Evolutionary conservation across 306 rosid species (phyloP), one percentile per base, ranked within the genome.

Genomic region (Gastrolobium villosum): DNA sequence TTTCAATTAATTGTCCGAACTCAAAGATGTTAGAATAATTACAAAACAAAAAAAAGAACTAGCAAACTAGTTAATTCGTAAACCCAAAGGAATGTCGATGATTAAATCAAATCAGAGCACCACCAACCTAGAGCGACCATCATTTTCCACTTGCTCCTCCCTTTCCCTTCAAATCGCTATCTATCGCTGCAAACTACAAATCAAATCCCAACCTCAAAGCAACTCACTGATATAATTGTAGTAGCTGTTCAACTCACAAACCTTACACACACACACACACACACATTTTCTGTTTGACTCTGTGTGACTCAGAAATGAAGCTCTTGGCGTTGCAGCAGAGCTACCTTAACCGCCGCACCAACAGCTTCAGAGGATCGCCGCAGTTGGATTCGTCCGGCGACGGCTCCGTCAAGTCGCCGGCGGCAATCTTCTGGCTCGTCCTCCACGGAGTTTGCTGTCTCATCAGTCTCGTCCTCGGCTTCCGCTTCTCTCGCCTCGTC

Each of bases 401-500:
- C 72, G 87, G 85, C 54, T 57, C 91, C 32, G 80, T 84, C 6
- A 96, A 87, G 86, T 91, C 98, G 0, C 92, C 98, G 53, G 90
- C 94, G 5, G 86, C 93, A 13, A 53, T 96, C 45, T 96, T 93
- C 78, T 96, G 99, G 99, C 86, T 96, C 2, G 68, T 91, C 4
- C 89, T 96, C 6, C 98, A 96, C 67, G 96, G 93, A 1, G 86
- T 96, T n/a, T 96, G 99, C 79, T 96, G 99, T 78, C 87, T 96
- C 34, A 86, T 96, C 20, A 96, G 99, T 46, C 94, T 96, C 6
- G 88, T 96, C 9, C 97, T 96, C 4, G 99, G 99, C 26, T 96
- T 90, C 87, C 92, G 99, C 49, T 96, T 96, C 82, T 96, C 99
- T 13, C 96, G 98, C 13, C 96, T 96, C 1, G 97, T 96, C n/a